phyloP scores from a whole-genome alignment of 371 early-diverging fungal genomes.

The Mucor piriformis region DNA sequence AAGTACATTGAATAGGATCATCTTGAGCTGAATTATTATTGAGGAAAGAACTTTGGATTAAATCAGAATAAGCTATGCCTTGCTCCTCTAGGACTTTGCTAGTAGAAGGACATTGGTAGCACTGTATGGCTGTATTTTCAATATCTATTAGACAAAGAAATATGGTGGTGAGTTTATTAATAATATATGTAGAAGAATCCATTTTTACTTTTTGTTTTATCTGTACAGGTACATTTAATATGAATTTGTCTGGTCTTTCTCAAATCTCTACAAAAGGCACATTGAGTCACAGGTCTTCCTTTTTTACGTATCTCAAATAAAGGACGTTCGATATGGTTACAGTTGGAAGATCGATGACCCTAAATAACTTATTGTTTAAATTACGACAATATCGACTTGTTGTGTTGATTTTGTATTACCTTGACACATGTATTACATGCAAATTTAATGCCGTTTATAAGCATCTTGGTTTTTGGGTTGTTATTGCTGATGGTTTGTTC shows the following conservation, averaged over 20 bases:
- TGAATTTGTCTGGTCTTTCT: conserved; percentile 69
- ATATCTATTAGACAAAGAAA: not conserved
- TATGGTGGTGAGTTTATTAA: not conserved
- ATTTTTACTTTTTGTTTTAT: conserved; percentile 26
- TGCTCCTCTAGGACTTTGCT: not conserved
- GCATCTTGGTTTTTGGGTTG: conserved; percentile 6
- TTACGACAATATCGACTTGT: not conserved
- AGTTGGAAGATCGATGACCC: conserved; percentile 58
- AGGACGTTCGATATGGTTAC: conserved; percentile 56
- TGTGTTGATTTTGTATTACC: conserved; percentile 10
- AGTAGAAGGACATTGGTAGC: conserved; percentile 1
- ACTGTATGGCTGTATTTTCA: conserved; percentile 15
- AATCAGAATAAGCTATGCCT: not conserved
- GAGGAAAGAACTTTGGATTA: not conserved
- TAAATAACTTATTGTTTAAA: conserved; percentile 14
- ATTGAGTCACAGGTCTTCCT: conserved; percentile 75
- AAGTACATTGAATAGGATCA: conserved; percentile 12
- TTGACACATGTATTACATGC: conserved; percentile 36
- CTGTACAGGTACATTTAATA: conserved; percentile 66
- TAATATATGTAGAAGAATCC: not conserved
- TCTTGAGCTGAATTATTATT: not conserved
- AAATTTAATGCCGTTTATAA: conserved; percentile 36
- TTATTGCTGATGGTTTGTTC: not conserved
- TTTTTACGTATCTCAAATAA: conserved; percentile 66
- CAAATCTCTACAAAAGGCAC: conserved; percentile 66